Evolutionary conservation across 805 yeast genomes (phyloP), one percentile per base, ranked within the genome.

Genomic region (Candida manassasensis): DNA sequence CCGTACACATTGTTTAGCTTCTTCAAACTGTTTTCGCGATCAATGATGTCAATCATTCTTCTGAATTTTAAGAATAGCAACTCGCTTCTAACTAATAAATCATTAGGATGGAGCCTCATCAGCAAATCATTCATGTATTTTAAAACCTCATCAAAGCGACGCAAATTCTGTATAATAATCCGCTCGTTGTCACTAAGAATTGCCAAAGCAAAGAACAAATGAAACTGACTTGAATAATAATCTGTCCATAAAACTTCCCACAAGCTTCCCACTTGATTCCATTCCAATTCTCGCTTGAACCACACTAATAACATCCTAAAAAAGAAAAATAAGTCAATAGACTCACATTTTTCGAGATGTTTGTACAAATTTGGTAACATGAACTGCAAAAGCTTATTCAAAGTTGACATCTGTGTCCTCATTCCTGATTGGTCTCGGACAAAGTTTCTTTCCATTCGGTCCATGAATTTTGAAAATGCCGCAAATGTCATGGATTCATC

Each of bases 181-280:
- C 79, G 75, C 48, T 88, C 84, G 57, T 89, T 81, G 48, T 86
- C 87, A 50, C 90, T 94, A 32, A 93, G 67, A n/a, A 93, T 80
- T 0, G 95, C 93, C 45, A 90, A 63, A 13, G 95, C 90, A 48
- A 93, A 72, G 52, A 93, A 88, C 24, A 93, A 60, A 47, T 88
- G 94, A 55, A 82, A 89, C 56, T 93, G 97, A 4, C 93, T 79
- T 0, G 90, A 75, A 50, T 85, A 79, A 49, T 64, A 82, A 59
- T 90, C 90, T 0, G 97, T 90, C 80, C 93, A 86, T 31, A 93
- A 65, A 3, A 84, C 79, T 52, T 90, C 98, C 97, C 97, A 90
- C n/a, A 90, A 67, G 19, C 74, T 66, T 52, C 84, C 62, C 1
- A 86, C 84, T 36, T 85, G 85, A 32, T 75, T 75, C 74, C 90